Evolutionary conservation across 306 rosid genomes (phyloP).

Genomic region (Corylus heterophylla): DNA sequence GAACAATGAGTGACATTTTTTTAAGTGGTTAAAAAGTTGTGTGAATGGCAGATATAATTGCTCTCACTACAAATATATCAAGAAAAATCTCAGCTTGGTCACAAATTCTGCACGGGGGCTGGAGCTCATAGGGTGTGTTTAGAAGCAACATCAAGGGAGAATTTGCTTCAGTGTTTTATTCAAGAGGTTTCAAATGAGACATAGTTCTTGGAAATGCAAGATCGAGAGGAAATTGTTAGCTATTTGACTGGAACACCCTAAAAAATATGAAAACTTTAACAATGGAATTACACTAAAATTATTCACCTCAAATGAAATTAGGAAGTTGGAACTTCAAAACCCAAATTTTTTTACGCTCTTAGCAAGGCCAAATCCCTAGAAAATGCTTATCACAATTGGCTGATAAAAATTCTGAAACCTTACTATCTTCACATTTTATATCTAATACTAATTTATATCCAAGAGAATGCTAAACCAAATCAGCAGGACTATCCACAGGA

Average conservation of each 20-base stretch:
- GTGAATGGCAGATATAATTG: background rate
- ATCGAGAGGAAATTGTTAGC: background rate
- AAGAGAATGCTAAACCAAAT: background rate
- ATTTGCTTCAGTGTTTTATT: no score
- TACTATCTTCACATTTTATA: background rate
- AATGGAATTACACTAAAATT: background rate
- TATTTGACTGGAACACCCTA: background rate
- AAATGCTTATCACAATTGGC: background rate
- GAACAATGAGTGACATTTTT: background rate
- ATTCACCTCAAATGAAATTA: background rate
- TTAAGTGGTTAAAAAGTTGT: background rate
- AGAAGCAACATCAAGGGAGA: no score
- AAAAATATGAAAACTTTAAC: background rate
- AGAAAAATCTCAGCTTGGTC: no score
- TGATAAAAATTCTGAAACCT: background rate
- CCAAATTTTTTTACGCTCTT: background rate
- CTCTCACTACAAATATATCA: no score
- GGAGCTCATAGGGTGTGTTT: no score
- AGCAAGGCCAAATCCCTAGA: background rate
- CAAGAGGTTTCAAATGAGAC: background rate
- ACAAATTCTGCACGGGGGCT: background rate
- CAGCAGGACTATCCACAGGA: background rate
- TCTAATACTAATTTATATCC: background rate
- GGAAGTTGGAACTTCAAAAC: background rate
- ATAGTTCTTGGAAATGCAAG: conserved; percentile 3